Evolutionary conservation across 2,329 filamentous ascomycete genomes (phyloP), one percentile per base, ranked within the genome.

Genomic region (Akanthomyces muscarius): DNA sequence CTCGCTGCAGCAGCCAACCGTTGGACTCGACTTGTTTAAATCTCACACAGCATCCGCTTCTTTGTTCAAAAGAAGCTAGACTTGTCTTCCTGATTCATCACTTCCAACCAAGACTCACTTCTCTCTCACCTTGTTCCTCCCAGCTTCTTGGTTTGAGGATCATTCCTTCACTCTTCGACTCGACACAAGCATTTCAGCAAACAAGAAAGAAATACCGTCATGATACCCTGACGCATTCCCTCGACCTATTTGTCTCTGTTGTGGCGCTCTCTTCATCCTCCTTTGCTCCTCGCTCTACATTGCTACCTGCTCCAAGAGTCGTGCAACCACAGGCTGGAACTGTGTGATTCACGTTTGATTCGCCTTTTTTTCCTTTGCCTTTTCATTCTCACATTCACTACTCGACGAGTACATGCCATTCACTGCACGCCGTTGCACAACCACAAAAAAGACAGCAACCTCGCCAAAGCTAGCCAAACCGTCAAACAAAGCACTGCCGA

Each of bases 281-380:
- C 13, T 5, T 21, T 56, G 36, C 23, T 18, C 18, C 18, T 47
- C 23, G 21, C 28, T 61, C 21, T 16, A 54, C 51, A 11, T 23
- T 38, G 30, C 41, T 28, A 7, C 25, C 23, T 7, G n/a, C 21
- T 33, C 28, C 48, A 25, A 53, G 44, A 44, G 38, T 61, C 42
- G 41, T 38, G 59, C 59, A 48, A 61, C 30, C 59, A 61, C 59
- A 55, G 59, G 59, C 59, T 61, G 59, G 59, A 61, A 54, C 59
- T 55, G 59, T 59, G 44, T 61, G 59, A 61, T 55, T 61, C 51
- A 61, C 42, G 18, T 45, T 13, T 60, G 38, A 14, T 16, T 21
- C 47, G 5, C 14, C 7, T 51, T 50, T 54, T 41, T 1, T 7
- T 30, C n/a, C 10, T 45, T 16, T 47, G 36, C 25, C 13, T 16